Percentiles rank a stretch among this genome's conserved stretches.
phyloP scores from a whole-genome alignment of 163 green algal species.

The Scenedesmus sp. region DNA sequence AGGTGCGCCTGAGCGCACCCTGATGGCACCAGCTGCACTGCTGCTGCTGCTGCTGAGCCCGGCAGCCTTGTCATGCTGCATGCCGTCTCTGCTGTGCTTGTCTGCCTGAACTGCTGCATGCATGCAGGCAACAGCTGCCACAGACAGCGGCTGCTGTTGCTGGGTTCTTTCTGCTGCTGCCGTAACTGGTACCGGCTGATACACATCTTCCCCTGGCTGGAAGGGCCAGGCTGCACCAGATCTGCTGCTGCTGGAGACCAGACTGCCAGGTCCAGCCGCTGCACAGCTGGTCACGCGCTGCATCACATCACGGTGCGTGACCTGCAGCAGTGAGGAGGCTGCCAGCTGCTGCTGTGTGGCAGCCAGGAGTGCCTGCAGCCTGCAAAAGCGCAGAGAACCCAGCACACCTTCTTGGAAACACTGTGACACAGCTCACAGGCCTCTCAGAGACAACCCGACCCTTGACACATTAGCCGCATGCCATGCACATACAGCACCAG shows the following conservation, averaged over 20 bases:
- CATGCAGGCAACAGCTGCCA: neutral
- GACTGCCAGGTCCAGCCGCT: neutral
- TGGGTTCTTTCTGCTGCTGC: neutral
- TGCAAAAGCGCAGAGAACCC: neutral
- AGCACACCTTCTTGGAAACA: neutral
- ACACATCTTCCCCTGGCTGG: neutral
- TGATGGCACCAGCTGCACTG: neutral
- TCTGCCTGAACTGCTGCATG: neutral
- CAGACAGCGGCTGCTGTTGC: neutral
- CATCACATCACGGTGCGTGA: neutral
- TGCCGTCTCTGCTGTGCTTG: neutral
- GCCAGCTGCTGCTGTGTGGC: conserved; percentile 19
- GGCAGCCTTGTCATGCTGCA: neutral
- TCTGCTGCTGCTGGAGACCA: neutral
- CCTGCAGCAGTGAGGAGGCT: neutral
- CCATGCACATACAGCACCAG: neutral
- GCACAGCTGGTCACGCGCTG: neutral
- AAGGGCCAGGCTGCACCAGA: neutral
- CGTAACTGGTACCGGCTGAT: neutral
- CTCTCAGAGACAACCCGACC: too few relatives aligned
- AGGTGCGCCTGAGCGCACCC: neutral
- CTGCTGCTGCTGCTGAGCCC: neutral
- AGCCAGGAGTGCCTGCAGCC: neutral
- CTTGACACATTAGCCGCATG: too few relatives aligned
- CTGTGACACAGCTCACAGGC: too few relatives aligned